Percentiles rank a stretch among this genome's conserved stretches.
Conservation (phyloP, 169 alveolate species). For the Cryptosporidium meleagridis region DNA sequence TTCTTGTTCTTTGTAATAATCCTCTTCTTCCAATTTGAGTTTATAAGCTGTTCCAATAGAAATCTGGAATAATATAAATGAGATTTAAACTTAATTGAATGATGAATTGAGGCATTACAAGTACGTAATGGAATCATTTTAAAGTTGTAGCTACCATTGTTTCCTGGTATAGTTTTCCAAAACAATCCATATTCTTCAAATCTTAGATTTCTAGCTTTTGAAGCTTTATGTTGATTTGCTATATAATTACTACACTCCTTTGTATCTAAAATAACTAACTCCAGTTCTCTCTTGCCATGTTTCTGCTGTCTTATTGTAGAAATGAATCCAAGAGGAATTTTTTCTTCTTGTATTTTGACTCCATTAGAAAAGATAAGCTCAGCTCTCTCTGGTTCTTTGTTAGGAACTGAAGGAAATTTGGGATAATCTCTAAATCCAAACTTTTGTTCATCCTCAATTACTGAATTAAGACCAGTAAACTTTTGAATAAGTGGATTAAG, state of each 20-base stretch:
- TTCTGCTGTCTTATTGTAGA: slow-evolving; percentile 7
- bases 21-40: slow-evolving; percentile 56
- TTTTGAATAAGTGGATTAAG: slow-evolving; percentile 17
- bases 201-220: slow-evolving; percentile 1
- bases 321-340: slow-evolving; percentile 43
- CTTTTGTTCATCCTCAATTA: not conserved
- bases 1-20: slow-evolving; percentile 42
- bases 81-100: slow-evolving; percentile 31
- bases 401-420: slow-evolving; percentile 43
- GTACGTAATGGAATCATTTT: slow-evolving; percentile 28
- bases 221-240: not conserved
- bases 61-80: slow-evolving; percentile 40
- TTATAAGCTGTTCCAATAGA: slow-evolving; percentile 31
- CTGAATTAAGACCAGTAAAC: not conserved
- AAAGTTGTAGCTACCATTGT: not conserved
- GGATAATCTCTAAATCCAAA: slow-evolving; percentile 23
- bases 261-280: slow-evolving; percentile 22
- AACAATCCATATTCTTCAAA: slow-evolving; percentile 68
- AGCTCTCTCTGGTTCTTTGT: slow-evolving; percentile 15
- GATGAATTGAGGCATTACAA: slow-evolving; percentile 45
- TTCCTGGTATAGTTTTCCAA: slow-evolving; percentile 22
- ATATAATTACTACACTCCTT: slow-evolving; percentile 28
- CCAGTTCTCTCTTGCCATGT: slow-evolving; percentile 28
- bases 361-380: not conserved
- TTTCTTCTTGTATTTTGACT: not conserved